A percentile compares a stretch with the other conserved stretches of the same genome.
Conservation (phyloP, 1,139 yeast species). For the Sugiyamaella xylanicola region DNA sequence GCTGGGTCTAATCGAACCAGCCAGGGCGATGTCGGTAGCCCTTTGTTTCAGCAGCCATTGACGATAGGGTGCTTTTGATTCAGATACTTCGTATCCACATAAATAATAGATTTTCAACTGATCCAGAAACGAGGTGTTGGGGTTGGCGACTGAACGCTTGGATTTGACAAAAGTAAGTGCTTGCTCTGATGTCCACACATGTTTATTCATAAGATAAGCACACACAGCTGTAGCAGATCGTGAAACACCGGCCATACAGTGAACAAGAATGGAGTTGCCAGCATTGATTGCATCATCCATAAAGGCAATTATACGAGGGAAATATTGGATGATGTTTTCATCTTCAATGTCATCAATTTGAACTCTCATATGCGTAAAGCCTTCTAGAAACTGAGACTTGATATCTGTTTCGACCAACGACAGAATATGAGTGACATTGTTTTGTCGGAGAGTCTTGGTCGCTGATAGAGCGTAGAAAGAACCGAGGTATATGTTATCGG, state of each 20-base stretch:
- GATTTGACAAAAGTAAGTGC: conserved; percentile 73
- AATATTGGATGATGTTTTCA: conserved; percentile 63
- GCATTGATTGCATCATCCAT: conserved; percentile 61
- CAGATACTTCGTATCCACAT: conserved; percentile 48
- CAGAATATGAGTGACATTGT: conserved; percentile 63
- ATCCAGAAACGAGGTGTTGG: conserved; percentile 75
- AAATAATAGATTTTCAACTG: conserved; percentile 67
- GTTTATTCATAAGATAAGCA: conserved; percentile 79
- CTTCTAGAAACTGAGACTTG: conserved; percentile 45
- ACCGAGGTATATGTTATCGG: conserved; percentile 41
- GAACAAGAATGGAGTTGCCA: conserved; percentile 42
- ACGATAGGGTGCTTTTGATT: conserved; percentile 50
- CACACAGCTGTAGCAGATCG: conserved; percentile 72
- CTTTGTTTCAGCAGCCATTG: conserved; percentile 53
- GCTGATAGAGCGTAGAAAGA: conserved; percentile 39
- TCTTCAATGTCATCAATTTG: conserved; percentile 66
- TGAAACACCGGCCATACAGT: conserved; percentile 80
- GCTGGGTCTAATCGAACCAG: conserved; percentile 27
- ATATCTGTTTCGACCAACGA: conserved; percentile 51
- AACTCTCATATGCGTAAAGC: conserved; percentile 62
- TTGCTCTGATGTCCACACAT: conserved; percentile 58
- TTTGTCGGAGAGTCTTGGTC: conserved; percentile 32
- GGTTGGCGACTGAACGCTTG: conserved; percentile 60
- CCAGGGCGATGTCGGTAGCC: conserved; percentile 38
- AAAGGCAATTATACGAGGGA: conserved; percentile 63